A percentile compares a stretch with the other conserved stretches of the same genome.
Conservation (phyloP, 768 basidiomycete species). For the Leccinum imitatum region DNA sequence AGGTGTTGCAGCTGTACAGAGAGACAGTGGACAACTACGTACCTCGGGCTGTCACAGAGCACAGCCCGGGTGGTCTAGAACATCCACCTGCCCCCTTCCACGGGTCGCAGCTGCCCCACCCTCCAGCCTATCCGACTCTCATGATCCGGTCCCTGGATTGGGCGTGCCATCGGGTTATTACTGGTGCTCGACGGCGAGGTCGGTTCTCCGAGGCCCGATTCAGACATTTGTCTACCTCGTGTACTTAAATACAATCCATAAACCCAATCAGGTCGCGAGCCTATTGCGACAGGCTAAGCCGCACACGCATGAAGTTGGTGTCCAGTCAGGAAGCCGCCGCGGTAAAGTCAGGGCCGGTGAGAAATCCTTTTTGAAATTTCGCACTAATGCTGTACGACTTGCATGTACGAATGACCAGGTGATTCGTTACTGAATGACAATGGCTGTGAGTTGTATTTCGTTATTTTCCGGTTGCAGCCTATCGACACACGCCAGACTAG, state of each 20-base stretch:
- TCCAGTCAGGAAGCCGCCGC: background rate
- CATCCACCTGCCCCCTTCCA: background rate
- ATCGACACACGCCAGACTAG: background rate
- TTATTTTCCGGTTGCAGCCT: background rate
- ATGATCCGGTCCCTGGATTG: background rate
- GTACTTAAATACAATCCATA: too few species aligned
- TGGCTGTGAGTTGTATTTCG: background rate
- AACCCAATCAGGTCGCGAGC: background rate
- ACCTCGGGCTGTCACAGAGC: background rate
- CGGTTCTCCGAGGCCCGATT: background rate
- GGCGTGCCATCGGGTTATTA: background rate
- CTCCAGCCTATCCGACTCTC: background rate
- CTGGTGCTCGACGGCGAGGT: background rate
- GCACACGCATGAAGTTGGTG: background rate
- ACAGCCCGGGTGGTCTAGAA: background rate
- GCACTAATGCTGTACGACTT: background rate
- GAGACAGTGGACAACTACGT: background rate
- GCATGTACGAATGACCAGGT: background rate
- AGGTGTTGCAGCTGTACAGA: background rate
- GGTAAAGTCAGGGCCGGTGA: background rate
- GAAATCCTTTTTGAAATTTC: background rate
- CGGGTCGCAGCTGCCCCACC: background rate
- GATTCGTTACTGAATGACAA: background rate
- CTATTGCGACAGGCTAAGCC: background rate
- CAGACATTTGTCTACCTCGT: background rate